Evolutionary conservation across 2,329 filamentous ascomycete genomes (phyloP), one percentile per base, ranked within the genome.

Genomic region (Botrytis sinoallii): DNA sequence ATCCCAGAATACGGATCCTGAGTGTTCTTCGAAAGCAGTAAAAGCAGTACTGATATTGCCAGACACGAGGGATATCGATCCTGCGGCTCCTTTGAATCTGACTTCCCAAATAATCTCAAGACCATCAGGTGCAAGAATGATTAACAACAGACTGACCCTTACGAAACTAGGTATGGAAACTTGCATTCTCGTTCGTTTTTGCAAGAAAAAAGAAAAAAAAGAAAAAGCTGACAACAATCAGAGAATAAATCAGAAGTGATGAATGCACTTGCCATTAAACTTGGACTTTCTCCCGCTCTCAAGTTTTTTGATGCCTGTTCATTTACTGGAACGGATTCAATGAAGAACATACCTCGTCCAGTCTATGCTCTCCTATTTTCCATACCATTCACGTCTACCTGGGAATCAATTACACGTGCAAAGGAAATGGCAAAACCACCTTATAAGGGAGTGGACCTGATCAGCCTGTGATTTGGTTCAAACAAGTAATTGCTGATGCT

Each of bases 401-500:
- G 97, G 86, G 92, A 97, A 84, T 88, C 87, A 75, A 90, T 91
- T 81, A 92, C 95, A 46, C 82, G 88, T 73, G 85, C 89, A 61
- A 95, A 97, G 85, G 95, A 98, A 83, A 84, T 85, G 69, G 81
- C 86, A 38, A 84, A 85, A 61, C 77, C 84, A 2, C 88, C 90
- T 52, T 97, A 97, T 84, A 81, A 0, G 92, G 91, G 65, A 86
- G 85, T n/a, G 94, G 94, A 0, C 83, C 87, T 1, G 80, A 79
- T 0, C 93, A 98, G 80, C 91, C 93, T 14, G 93, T 97, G 0
- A 80, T 97, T 12, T 99, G 95, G 96, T 98, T 95, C 87, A 92
- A 90, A 78, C 95, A 98, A 85, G 98, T 95, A 0, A 98, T 98
- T 79, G 89, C 92, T 75, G 97, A 98, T 81, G 94, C 95, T 0